Conservation (phyloP, 2,329 filamentous ascomycete genomes). For the Geosmithia putterillii region DNA sequence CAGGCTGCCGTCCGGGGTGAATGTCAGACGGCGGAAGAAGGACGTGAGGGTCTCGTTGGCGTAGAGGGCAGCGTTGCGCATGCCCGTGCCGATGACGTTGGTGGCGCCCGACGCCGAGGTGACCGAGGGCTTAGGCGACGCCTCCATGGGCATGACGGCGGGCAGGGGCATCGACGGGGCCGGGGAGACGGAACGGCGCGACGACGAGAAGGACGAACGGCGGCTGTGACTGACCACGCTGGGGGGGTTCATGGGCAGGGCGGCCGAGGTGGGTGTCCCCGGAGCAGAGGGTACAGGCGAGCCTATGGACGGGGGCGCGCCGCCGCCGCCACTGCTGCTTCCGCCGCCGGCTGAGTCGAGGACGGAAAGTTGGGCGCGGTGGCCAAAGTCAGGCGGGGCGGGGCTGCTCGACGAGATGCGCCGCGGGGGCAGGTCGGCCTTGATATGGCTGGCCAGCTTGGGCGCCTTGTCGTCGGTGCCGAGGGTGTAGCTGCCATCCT, state of each 20-base stretch:
- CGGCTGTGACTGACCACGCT: conserved; percentile 80
- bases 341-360: conserved; percentile 35
- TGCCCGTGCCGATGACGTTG: conserved; percentile 42
- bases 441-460: conserved; percentile 65
- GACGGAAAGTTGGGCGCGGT: conserved; percentile 51
- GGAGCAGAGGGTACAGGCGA: conserved; percentile 87
- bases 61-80: conserved; percentile 82
- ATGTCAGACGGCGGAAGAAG: conserved; percentile 88
- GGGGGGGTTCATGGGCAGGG: conserved; percentile 92
- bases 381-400: conserved; percentile 70
- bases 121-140: conserved; percentile 66
- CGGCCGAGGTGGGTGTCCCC: conserved; percentile 80
- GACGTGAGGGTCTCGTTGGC: conserved; percentile 95
- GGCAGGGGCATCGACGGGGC: conserved; percentile 88
- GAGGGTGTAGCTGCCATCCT: conserved; percentile 88
- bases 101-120: too few relatives aligned
- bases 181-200: conserved; percentile 78
- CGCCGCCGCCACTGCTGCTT: too few relatives aligned
- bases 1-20: conserved; percentile 88
- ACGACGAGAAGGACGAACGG: conserved; percentile 83
- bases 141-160: conserved; percentile 86
- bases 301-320: conserved; percentile 51
- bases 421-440: conserved; percentile 83
- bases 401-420: conserved; percentile 87
- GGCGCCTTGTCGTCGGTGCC: conserved; percentile 53